Evolutionary conservation across 2,329 filamentous ascomycete species (phyloP).

Genomic region (Pseudocercospora pini-densiflorae): DNA sequence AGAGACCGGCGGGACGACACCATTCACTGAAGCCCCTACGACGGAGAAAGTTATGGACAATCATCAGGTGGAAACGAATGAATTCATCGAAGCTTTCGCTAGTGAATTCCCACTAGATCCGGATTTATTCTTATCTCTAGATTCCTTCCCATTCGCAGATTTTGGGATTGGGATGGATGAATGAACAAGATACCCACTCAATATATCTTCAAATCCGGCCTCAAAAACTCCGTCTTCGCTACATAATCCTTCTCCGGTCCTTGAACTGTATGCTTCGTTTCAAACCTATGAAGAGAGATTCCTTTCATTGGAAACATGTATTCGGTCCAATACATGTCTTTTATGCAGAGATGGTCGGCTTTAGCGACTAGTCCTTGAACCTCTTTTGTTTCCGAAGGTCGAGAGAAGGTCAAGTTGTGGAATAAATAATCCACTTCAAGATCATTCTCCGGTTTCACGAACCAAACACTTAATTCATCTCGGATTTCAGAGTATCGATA

Average conservation of each 20-base stretch:
- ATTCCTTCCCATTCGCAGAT: constrained; percentile 36
- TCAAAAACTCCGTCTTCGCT: constrained; percentile 45
- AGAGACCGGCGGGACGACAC: not conserved
- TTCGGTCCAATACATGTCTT: constrained; percentile 71
- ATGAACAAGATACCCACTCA: constrained; percentile 1
- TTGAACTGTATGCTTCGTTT: constrained; percentile 66
- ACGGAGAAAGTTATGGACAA: not conserved
- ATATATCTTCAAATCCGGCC: constrained; percentile 13
- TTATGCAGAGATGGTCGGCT: constrained; percentile 70
- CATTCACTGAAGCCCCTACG: too few relatives aligned
- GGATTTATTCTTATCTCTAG: constrained; percentile 37
- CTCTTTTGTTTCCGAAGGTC: constrained; percentile 23
- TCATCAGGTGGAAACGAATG: not conserved
- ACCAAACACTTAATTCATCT: constrained; percentile 73
- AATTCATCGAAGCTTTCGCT: constrained; percentile 17
- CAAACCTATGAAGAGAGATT: constrained; percentile 63
- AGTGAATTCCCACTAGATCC: constrained; percentile 35
- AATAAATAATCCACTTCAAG: constrained; percentile 72
- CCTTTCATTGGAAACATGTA: constrained; percentile 67
- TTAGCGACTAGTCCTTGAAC: constrained; percentile 60
- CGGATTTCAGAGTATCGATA: constrained; percentile 69
- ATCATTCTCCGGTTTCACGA: constrained; percentile 65
- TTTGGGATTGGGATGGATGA: constrained; percentile 13
- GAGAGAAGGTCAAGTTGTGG: constrained; percentile 69
- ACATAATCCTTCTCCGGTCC: constrained; percentile 76